Base-by-base conservation (phyloP, 257 asterid species). In the Plantago ovata region DNA sequence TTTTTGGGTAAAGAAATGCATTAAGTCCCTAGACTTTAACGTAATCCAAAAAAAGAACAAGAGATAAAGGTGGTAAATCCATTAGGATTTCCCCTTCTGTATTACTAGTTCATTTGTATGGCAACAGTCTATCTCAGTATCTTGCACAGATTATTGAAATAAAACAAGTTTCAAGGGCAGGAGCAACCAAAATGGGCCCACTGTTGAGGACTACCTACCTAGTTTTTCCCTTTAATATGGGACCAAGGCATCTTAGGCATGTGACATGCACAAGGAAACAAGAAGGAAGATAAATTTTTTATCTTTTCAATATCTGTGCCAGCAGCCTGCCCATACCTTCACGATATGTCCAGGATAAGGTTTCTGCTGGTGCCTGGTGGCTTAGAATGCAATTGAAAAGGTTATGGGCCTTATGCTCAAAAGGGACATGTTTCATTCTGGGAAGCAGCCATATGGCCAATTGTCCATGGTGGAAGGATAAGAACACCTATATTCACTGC, bases 301-400 rank as follows among this genome's bases (percentile, higher is more conserved):
- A 56, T 77, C 75, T 39, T 53, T 72, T 72, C 52, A 69, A 70
- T 74, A 61, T 59, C 38, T 62, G 85, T 66, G 82, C 77, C 86
- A 53, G 78, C 86, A 85, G 81, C 75, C 82, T 54, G 78, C 86
- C 87, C 95, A 77, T 84, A 78, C 81, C 75, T 47, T 28, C 59
- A 56, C 67, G 80, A 51, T 62, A 74, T 64, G 64, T 59, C 42
- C 43, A 68, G 70, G 89, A 75, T 81, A 81, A 79, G 82, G 71
- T 68, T 67, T 19, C 64, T 28, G 36, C 36, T 28, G 36, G 36
- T 28, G 36, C 50, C 44, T 59, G 57, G 58, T 61, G 45, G 73
- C 66, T 52, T 60, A 66, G 50, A 64, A 71, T 70, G 69, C 64
- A 61, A 61, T 52, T 65, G 58, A 69, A 64, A 56, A 56, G 40